A percentile compares a stretch with the other conserved stretches of the same genome.
Evolutionary conservation across 2,329 filamentous ascomycete species (phyloP).

Genomic region (Botrytis fabae): DNA sequence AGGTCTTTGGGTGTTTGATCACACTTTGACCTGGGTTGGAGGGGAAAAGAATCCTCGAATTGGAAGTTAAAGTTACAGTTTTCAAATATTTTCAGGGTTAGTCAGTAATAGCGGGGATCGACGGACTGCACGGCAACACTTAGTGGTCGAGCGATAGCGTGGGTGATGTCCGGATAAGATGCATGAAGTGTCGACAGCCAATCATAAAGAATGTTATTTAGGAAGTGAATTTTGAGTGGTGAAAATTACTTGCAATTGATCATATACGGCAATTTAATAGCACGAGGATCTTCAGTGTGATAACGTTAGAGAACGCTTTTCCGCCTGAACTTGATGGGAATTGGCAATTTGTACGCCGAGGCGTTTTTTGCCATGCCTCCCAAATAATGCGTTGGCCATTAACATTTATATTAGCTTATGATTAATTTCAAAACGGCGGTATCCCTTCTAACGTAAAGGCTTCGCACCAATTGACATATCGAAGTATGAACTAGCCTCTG

Average conservation of each 20-base stretch:
- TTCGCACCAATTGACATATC: conserved; percentile 1
- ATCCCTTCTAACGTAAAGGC: conserved; percentile 3
- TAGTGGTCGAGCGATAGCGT: conserved; percentile 9
- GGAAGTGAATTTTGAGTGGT: background rate
- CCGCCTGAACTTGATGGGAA: conserved; percentile 1
- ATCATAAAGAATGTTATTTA: background rate
- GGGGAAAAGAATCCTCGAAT: conserved; percentile 23
- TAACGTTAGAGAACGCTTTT: background rate
- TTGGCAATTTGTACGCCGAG: conserved; percentile 5
- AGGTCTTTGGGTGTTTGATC: conserved; percentile 21
- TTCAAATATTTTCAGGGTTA: conserved; percentile 24
- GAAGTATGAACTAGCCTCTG: background rate
- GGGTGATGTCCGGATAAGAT: conserved; percentile 1
- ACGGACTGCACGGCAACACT: conserved; percentile 16
- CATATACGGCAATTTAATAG: background rate
- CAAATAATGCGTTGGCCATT: conserved; percentile 12
- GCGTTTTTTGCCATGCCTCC: background rate
- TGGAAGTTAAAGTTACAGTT: conserved; percentile 14
- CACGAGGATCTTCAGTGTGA: conserved; percentile 15
- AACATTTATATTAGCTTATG: conserved; percentile 2
- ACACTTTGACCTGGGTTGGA: conserved; percentile 16
- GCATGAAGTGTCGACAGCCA: background rate
- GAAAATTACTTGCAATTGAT: conserved; percentile 10
- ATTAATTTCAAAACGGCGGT: background rate
- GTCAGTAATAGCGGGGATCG: conserved; percentile 23